Conservation (phyloP, 2,329 filamentous ascomycete species). For the Acephala macrosclerotiorum region DNA sequence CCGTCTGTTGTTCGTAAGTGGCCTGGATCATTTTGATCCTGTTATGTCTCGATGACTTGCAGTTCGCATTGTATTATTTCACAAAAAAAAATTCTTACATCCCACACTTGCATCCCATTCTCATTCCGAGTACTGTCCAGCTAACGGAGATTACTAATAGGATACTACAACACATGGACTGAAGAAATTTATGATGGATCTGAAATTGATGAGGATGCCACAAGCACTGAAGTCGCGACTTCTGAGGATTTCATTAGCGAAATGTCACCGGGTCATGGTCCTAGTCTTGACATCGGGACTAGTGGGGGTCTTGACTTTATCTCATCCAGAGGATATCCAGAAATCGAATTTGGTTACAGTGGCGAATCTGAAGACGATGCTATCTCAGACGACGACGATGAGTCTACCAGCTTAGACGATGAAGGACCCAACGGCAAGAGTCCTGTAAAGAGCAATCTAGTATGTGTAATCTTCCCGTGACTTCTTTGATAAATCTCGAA, state of each 20-base stretch:
- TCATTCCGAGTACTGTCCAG: not conserved
- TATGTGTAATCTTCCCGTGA: constrained; percentile 13
- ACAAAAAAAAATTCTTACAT: too few species aligned
- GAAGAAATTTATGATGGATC: constrained; percentile 69
- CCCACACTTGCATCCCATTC: not conserved
- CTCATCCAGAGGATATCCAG: constrained; percentile 80
- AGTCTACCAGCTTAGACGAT: constrained; percentile 54
- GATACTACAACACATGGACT: constrained; percentile 96
- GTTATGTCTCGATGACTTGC: not conserved
- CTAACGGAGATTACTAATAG: constrained; percentile 39
- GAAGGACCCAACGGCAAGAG: constrained; percentile 39
- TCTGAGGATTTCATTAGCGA: constrained; percentile 38
- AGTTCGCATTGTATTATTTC: not conserved
- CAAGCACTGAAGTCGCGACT: constrained; percentile 54
- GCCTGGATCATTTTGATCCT: not conserved
- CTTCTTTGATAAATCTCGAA: not conserved
- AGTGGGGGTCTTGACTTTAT: constrained; percentile 92
- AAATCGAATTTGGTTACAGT: constrained; percentile 77
- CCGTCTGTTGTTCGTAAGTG: constrained; percentile 63
- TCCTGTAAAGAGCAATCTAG: constrained; percentile 31
- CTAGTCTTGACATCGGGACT: constrained; percentile 41
- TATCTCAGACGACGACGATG: constrained; percentile 51
- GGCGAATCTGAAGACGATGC: constrained; percentile 54
- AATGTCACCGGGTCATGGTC: constrained; percentile 37
- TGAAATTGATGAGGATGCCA: constrained; percentile 62